Evolutionary conservation across 768 basidiomycete species (phyloP).

Genomic region (Mycena albidolilacea): DNA sequence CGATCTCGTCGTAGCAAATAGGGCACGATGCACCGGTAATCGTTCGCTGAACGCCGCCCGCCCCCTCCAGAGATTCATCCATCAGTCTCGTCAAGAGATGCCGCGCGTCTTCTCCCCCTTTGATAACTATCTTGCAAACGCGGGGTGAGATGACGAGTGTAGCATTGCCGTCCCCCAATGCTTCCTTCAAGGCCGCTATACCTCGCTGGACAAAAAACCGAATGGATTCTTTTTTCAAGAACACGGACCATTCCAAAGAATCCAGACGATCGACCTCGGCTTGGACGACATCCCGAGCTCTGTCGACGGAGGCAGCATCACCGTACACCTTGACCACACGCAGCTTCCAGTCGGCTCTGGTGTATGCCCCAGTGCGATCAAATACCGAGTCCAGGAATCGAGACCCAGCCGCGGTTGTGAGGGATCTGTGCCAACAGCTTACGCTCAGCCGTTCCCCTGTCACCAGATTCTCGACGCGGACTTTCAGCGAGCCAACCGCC

Average conservation of each 20-base stretch:
- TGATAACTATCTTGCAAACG: slow-evolving; percentile 61
- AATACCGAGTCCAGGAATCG: slow-evolving; percentile 54
- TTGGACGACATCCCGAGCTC: slow-evolving; percentile 61
- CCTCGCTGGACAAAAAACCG: slow-evolving; percentile 68
- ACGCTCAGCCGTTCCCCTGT: slow-evolving; percentile 63
- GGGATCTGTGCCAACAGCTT: slow-evolving; percentile 65
- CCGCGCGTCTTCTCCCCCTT: slow-evolving; percentile 70
- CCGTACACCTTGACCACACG: slow-evolving; percentile 65
- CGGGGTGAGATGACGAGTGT: slow-evolving; percentile 56
- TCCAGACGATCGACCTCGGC: slow-evolving; percentile 64
- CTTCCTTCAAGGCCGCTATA: slow-evolving; percentile 64
- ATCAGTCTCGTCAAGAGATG: slow-evolving; percentile 62
- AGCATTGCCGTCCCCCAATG: slow-evolving; percentile 69
- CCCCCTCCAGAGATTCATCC: slow-evolving; percentile 52
- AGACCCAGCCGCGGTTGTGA: slow-evolving; percentile 48
- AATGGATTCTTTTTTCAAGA: slow-evolving; percentile 56
- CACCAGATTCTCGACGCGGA: slow-evolving; percentile 69
- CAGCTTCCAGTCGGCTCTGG: slow-evolving; percentile 63
- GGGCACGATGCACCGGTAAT: slow-evolving; percentile 48
- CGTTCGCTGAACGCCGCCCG: slow-evolving; percentile 12
- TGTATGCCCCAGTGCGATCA: slow-evolving; percentile 55
- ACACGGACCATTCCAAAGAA: slow-evolving; percentile 57
- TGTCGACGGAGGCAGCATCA: slow-evolving; percentile 52
- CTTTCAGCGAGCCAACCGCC: slow-evolving; percentile 70
- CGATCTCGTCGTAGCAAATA: slow-evolving; percentile 54